These are phyloP conservation scores for Leptodontidium sp. DNA, from an alignment of 2,329 filamentous ascomycete genomes.

Conservation along the genomic window DNA sequence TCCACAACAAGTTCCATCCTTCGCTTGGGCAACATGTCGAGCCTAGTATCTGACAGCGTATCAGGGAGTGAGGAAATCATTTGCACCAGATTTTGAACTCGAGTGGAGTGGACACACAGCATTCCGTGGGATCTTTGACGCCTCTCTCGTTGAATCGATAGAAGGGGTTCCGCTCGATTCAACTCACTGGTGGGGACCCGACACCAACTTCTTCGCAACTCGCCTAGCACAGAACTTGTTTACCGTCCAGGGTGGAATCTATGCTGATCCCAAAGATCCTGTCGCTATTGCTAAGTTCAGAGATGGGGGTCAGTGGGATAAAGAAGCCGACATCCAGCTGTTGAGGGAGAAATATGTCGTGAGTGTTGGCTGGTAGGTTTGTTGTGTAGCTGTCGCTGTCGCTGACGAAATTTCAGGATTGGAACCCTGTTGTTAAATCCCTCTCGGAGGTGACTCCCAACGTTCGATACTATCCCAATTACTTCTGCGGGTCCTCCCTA, in stretches of 20 bases:
- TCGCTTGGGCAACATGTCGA: background rate
- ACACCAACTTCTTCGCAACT: conserved; percentile 47
- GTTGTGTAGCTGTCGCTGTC: too few relatives aligned
- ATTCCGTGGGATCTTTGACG: conserved; percentile 49
- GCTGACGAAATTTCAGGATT: conserved; percentile 38
- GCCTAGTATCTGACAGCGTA: background rate
- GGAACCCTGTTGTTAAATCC: conserved; percentile 48
- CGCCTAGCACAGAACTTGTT: conserved; percentile 43
- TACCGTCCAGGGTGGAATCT: conserved; percentile 46
- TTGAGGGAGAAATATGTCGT: conserved; percentile 44
- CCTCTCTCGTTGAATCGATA: conserved; percentile 46
- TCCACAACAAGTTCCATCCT: background rate
- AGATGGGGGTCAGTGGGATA: conserved; percentile 42
- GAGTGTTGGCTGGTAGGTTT: conserved; percentile 12
- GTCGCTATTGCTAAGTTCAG: conserved; percentile 30
- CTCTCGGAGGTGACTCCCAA: conserved; percentile 47
- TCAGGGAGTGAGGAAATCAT: conserved; percentile 39
- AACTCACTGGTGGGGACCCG: conserved; percentile 48
- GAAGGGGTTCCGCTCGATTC: conserved; percentile 48
- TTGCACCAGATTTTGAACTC: conserved; percentile 44
- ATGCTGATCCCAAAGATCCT: conserved; percentile 42
- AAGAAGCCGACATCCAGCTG: conserved; percentile 42
- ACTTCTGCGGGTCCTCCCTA: conserved; percentile 44
- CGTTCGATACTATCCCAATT: conserved; percentile 49
- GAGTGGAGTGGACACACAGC: conserved; percentile 51